Conservation (phyloP, 2,329 filamentous ascomycete genomes). For the Ceratocystis huliohia region DNA sequence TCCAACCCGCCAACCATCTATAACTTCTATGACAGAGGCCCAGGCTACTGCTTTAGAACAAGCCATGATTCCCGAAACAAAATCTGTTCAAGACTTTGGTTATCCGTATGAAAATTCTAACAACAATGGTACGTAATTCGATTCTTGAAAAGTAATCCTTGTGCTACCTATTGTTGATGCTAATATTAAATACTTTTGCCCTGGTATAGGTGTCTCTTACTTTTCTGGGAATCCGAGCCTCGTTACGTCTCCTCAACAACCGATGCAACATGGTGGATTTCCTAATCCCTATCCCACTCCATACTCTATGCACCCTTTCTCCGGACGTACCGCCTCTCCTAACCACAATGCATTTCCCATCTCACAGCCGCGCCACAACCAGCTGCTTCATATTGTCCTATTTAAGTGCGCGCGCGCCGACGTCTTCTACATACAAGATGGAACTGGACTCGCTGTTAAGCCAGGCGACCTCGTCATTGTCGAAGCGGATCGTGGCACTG, state of each 20-base stretch:
- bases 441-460: constrained; percentile 81
- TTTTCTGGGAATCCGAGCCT: constrained; percentile 13
- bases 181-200: background rate
- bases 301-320: constrained; percentile 16
- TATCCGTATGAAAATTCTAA: constrained; percentile 15
- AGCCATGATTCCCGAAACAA: constrained; percentile 8
- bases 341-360: constrained; percentile 50
- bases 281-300: constrained; percentile 24
- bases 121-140: constrained; percentile 9
- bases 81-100: constrained; percentile 15
- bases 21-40: constrained; percentile 38
- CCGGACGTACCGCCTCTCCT: constrained; percentile 39
- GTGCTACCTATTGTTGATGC: background rate
- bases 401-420: constrained; percentile 96
- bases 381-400: constrained; percentile 73
- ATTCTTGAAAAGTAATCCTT: background rate
- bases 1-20: constrained; percentile 50
- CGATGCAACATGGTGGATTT: constrained; percentile 16
- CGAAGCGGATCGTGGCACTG: constrained; percentile 90
- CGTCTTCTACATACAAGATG: constrained; percentile 93
- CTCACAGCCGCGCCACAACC: constrained; percentile 49
- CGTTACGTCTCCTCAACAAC: constrained; percentile 17
- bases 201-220: constrained; percentile 12
- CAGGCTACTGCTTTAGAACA: constrained; percentile 13
- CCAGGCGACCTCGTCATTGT: constrained; percentile 92